phyloP scores from a whole-genome alignment of 2,329 filamentous ascomycete genomes.

The Alternaria incomplexa region DNA sequence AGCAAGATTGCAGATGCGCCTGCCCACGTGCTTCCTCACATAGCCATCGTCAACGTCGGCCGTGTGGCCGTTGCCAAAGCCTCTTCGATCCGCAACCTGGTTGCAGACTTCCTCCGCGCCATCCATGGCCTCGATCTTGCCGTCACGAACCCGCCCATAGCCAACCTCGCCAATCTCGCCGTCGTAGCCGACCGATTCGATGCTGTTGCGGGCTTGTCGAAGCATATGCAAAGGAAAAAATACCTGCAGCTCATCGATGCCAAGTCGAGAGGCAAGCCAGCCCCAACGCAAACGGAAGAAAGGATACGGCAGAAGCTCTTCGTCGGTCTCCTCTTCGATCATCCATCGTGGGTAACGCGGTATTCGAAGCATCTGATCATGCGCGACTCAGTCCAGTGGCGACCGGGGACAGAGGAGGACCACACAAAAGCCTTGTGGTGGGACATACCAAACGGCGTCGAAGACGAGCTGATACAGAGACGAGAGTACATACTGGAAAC shows the following conservation, averaged over 20 bases:
- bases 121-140: conserved; percentile 64
- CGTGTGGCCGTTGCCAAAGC: conserved; percentile 70
- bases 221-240: conserved; percentile 58
- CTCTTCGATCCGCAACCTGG: conserved; percentile 65
- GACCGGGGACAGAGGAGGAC: conserved; percentile 45
- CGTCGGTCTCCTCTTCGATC: conserved; percentile 69
- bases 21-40: conserved; percentile 63
- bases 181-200: conserved; percentile 78
- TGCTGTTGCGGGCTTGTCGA: conserved; percentile 62
- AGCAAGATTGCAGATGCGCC: conserved; percentile 59
- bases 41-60: conserved; percentile 71
- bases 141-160: conserved; percentile 56
- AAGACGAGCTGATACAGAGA: conserved; percentile 72
- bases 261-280: conserved; percentile 52
- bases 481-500: conserved; percentile 72
- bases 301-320: conserved; percentile 72
- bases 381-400: conserved; percentile 68
- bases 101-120: conserved; percentile 71
- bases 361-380: conserved; percentile 71
- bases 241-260: conserved; percentile 51
- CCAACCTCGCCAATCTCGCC: conserved; percentile 70
- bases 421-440: conserved; percentile 67
- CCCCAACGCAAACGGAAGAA: conserved; percentile 62
- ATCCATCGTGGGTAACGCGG: conserved; percentile 64
- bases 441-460: conserved; percentile 72